Base-by-base conservation (phyloP, 1,284 basidiomycete genomes). In the Puccinia hordei region DNA sequence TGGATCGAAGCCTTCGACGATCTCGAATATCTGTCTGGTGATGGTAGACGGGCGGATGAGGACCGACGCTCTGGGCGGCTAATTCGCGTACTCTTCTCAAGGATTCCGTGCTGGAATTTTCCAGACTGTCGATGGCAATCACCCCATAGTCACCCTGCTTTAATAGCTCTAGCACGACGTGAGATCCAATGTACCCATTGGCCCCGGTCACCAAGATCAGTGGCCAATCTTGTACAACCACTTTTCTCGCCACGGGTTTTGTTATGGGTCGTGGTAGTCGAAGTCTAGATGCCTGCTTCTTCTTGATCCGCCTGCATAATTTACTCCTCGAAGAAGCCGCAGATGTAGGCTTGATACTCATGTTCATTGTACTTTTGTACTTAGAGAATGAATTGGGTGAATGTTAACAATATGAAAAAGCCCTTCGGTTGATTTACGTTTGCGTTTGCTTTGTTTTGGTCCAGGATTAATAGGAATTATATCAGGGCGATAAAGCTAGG, bases 151-250 rank as follows among this genome's bases (percentile, higher is more conserved):
- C 44, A 13, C 53, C 66, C n/a, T 68, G 46, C 19, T 68, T 66
- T n/a, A 79, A 53, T 33, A 79, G 24, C 44, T 79, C 77, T 27
- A 79, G 30, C 38, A 79, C 66, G 13, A 79, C 77, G 44, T 79
- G 77, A 12, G 77, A 79, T 57, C 77, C 77, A 63, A 79, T 79
- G 53, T 79, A 79, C 12, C 77, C 77, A 46, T 66, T 72, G 9
- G 66, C 77, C 22, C 77, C 77, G 9, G 77, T 79, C 55, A 79
- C 77, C 35, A 79, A 53, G 33, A 79, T 72, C 38, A 79, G 41
- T 0, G 77, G 77, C 46, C 51, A 68, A n/a, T 51, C 49, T 57
- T 53, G 35, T 57, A 51, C 33, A 55, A 73, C 46, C 49, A 27
- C 27, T 38, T 57, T 73, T 51, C 57, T 73, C 44, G 35, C 30